Conservation (phyloP, 2,329 filamentous ascomycete species). For the Beauveria sp. region DNA sequence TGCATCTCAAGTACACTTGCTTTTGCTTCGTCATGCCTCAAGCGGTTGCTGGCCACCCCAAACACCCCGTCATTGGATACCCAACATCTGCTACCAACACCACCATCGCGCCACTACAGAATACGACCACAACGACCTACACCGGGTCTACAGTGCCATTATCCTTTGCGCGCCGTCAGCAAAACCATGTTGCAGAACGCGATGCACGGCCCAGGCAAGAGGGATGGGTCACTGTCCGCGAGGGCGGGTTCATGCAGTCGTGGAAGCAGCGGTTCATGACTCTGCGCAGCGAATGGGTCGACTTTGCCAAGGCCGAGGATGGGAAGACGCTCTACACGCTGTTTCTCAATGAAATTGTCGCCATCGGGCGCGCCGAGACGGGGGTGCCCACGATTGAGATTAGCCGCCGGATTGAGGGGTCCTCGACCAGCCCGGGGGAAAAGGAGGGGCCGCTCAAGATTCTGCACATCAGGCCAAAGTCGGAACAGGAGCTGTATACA, state of each 20-base stretch:
- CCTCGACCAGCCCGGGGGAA: slow-evolving; percentile 58
- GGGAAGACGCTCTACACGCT: slow-evolving; percentile 73
- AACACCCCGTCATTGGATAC: background rate
- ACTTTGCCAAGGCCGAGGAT: slow-evolving; percentile 79
- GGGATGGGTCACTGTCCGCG: slow-evolving; percentile 71
- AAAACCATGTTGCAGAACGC: slow-evolving; percentile 43
- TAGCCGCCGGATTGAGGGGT: slow-evolving; percentile 57
- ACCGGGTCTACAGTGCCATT: slow-evolving; percentile 60
- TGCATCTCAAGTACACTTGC: background rate
- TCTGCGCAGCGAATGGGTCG: slow-evolving; percentile 74
- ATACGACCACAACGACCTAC: slow-evolving; percentile 50
- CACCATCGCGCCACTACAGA: slow-evolving; percentile 56
- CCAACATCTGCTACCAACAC: slow-evolving; percentile 43
- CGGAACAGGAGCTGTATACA: slow-evolving; percentile 83
- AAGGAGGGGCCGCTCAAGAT: slow-evolving; percentile 68
- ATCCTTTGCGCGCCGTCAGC: slow-evolving; percentile 48
- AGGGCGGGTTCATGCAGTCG: slow-evolving; percentile 66
- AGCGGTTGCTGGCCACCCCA: background rate
- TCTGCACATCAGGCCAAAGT: slow-evolving; percentile 78
- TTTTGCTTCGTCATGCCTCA: slow-evolving; percentile 4
- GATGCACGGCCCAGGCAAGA: slow-evolving; percentile 63
- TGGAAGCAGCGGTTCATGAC: slow-evolving; percentile 84
- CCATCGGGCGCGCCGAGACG: slow-evolving; percentile 75
- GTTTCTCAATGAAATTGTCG: slow-evolving; percentile 69
- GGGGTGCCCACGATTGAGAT: slow-evolving; percentile 84